Evolutionary conservation across 371 early-diverging fungal species (phyloP), one percentile per base, ranked within the genome.

Genomic region (Vittaforma corneae): DNA sequence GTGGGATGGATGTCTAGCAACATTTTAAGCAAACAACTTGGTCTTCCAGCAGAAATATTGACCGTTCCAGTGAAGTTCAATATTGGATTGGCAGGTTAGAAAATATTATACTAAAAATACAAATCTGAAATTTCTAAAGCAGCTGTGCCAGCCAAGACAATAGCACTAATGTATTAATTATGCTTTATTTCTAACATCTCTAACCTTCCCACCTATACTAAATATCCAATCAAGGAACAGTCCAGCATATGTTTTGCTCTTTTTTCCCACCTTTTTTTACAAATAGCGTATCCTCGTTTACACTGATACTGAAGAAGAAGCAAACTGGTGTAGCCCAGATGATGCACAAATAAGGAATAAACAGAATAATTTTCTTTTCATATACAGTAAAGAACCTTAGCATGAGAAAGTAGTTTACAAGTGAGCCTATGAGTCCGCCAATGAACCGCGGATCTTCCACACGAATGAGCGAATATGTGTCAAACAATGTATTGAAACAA

Each of bases 321-420:
- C 73, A 65, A 37, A 80, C 74, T 0, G 80, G 80, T 0, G 75
- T 73, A 2, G 64, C 32, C 80, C 80, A 80, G 0, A 80, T 72
- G 56, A 78, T 32, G 22, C 70, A 34, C 61, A 80, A 80, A 51
- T 74, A 56, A 14, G 75, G 18, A 18, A 75, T 67, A 42, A 73
- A 70, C 11, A 77, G n/a, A 28, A 58, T 45, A 52, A 42, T 62
- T 61, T 40, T 11, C 30, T 50, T 60, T 47, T 63, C 50, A 65
- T 66, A 62, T 33, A 72, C 34, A n/a, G n/a, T n/a, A 45, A 72
- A 34, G 20, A 67, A 50, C 26, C 59, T 56, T 26, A 71, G 66
- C 33, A 78, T 62, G 42, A 70, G 44, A 53, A 80, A 78, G 63
- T 80, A 78, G 53, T 80, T 80, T 18, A 77, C 56, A 22, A 80